phyloP scores from a whole-genome alignment of 352 stramenopile genomes.

The Vaucheria bursata region DNA sequence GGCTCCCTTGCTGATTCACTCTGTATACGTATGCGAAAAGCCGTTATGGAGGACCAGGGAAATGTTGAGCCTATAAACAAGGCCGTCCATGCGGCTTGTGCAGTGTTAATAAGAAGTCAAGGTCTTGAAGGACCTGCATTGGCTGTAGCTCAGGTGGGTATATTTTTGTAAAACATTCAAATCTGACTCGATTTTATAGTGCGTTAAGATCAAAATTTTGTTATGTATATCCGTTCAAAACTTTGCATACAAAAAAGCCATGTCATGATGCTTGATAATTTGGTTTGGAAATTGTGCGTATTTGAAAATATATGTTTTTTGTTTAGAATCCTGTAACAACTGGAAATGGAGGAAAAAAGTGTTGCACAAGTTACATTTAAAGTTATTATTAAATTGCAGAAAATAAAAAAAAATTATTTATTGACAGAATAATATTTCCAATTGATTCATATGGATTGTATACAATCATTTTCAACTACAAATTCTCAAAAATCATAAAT shows the following conservation, averaged over 20 bases:
- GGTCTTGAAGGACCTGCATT: conserved; percentile 31
- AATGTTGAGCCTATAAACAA: conserved; percentile 41
- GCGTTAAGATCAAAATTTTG: not conserved
- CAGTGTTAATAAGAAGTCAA: conserved; percentile 34
- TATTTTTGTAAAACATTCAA: conserved; percentile 25
- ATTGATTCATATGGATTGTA: too few relatives aligned
- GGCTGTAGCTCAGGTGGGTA: conserved; percentile 22
- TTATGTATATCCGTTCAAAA: not conserved
- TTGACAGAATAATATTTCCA: too few relatives aligned
- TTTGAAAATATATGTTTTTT: too few relatives aligned
- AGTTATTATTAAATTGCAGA: too few relatives aligned
- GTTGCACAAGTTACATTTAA: too few relatives aligned
- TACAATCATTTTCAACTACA: too few relatives aligned
- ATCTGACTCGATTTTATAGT: not conserved
- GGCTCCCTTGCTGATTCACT: conserved; percentile 19
- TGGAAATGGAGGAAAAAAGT: too few relatives aligned
- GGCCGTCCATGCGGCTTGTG: conserved; percentile 40
- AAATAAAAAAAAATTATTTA: too few relatives aligned
- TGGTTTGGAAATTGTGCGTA: too few relatives aligned
- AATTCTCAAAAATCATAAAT: too few relatives aligned
- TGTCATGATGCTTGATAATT: not conserved
- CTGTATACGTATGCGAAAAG: conserved; percentile 26
- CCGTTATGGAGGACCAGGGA: conserved; percentile 37
- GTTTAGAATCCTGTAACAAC: too few relatives aligned
- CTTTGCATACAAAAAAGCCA: not conserved